phyloP scores from a whole-genome alignment of 176 grass and related monocot species.

The Phyllostachys edulis region DNA sequence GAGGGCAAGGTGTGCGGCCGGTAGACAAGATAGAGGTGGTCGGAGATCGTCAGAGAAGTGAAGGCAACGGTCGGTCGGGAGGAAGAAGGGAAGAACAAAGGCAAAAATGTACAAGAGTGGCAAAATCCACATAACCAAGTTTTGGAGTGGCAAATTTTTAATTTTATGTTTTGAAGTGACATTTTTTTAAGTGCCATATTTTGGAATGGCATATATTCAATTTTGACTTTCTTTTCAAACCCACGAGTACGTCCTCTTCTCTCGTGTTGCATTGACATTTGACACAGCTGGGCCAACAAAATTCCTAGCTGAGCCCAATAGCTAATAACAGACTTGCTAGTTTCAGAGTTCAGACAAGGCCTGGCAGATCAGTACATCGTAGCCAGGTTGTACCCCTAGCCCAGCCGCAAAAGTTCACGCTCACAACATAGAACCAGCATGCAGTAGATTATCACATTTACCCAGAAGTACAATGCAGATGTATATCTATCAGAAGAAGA shows the following conservation, averaged over 20 bases:
- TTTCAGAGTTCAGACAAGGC: neutral
- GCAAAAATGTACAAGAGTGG: too few relatives aligned
- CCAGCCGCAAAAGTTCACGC: neutral
- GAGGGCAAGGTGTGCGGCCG: too few relatives aligned
- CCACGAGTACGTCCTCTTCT: neutral
- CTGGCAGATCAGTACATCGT: neutral
- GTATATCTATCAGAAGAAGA: neutral
- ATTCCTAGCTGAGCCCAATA: neutral
- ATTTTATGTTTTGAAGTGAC: too few relatives aligned
- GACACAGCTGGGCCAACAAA: neutral
- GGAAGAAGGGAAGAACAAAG: too few relatives aligned
- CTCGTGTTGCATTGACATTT: neutral
- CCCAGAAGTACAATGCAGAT: neutral
- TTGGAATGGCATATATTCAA: too few relatives aligned
- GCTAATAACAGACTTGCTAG: neutral
- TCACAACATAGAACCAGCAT: neutral
- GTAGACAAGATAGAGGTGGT: too few relatives aligned
- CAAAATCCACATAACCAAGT: too few relatives aligned
- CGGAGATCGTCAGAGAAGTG: too few relatives aligned
- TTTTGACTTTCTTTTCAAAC: neutral
- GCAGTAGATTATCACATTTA: neutral
- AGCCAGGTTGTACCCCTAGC: neutral
- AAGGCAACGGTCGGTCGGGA: too few relatives aligned
- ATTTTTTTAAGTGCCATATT: too few relatives aligned
- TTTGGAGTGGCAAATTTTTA: too few relatives aligned